Conservation (phyloP, 768 basidiomycete genomes). For the Pleurotus tuoliensis region DNA sequence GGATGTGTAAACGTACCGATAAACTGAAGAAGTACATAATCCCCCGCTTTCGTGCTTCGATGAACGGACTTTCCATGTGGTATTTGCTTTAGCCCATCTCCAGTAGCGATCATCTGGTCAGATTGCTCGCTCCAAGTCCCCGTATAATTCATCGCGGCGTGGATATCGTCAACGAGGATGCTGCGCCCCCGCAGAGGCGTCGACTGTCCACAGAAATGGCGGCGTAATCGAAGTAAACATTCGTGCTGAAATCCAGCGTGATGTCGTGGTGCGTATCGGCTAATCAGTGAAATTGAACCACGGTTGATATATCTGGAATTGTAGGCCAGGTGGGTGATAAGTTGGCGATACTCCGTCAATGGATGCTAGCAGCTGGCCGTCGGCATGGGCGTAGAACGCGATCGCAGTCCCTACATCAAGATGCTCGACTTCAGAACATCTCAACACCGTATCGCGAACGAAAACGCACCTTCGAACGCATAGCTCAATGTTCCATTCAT, state of each 20-base stretch:
- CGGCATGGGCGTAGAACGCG: not conserved
- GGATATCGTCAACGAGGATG: slow-evolving; percentile 35
- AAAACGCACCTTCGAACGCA: not conserved
- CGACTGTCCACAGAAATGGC: slow-evolving; percentile 30
- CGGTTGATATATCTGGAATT: not conserved
- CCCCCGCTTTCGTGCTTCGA: slow-evolving; percentile 32
- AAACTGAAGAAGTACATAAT: slow-evolving; percentile 30
- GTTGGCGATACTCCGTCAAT: not conserved
- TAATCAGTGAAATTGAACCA: slow-evolving; percentile 11
- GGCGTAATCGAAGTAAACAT: slow-evolving; percentile 31
- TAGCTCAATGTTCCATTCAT: slow-evolving; percentile 1
- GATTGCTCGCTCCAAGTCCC: slow-evolving; percentile 27
- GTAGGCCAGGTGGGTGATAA: not conserved
- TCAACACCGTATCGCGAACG: not conserved
- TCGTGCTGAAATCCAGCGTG: slow-evolving; percentile 20
- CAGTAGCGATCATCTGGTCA: slow-evolving; percentile 22
- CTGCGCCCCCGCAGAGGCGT: slow-evolving; percentile 32
- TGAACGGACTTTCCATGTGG: slow-evolving; percentile 24
- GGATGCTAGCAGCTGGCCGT: not conserved
- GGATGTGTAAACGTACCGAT: no score
- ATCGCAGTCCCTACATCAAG: not conserved
- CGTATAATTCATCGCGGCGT: slow-evolving; percentile 23
- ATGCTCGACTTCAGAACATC: not conserved
- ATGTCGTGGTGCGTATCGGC: slow-evolving; percentile 34
- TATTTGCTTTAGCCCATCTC: slow-evolving; percentile 16